A percentile compares a stretch with the other conserved stretches of the same genome.
These are phyloP conservation scores for Termitomyces sp. DNA, from an alignment of 768 basidiomycete genomes.

Conservation along the genomic window DNA sequence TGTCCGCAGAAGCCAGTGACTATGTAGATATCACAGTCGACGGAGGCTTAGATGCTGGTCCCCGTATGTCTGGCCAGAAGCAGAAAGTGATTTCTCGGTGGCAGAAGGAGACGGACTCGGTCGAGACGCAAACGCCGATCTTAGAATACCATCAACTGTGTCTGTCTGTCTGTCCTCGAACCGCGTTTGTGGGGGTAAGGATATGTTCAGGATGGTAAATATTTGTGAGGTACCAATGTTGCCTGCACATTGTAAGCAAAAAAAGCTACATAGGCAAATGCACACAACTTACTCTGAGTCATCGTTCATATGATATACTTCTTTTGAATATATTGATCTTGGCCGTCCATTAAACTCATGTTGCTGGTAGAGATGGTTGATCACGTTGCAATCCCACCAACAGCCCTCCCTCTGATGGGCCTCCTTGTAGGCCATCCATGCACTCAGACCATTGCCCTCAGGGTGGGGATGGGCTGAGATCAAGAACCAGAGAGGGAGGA, in stretches of 20 bases:
- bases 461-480: no score
- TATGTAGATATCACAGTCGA: neutral
- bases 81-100: neutral
- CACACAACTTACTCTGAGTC: slow-evolving; percentile 47
- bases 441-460: no score
- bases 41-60: neutral
- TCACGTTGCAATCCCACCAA: no score
- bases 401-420: no score
- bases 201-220: slow-evolving; percentile 77
- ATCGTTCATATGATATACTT: slow-evolving; percentile 97
- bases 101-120: neutral
- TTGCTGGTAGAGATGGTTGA: no score
- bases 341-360: slow-evolving; percentile 96
- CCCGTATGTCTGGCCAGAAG: neutral
- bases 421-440: no score
- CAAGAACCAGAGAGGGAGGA: no score
- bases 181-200: slow-evolving; percentile 20
- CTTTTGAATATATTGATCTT: slow-evolving; percentile 88
- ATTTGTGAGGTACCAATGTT: slow-evolving; percentile 97
- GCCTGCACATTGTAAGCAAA: slow-evolving; percentile 37
- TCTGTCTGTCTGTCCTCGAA: slow-evolving; percentile 3
- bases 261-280: neutral
- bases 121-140: slow-evolving; percentile 2
- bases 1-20: neutral
- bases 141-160: neutral